phyloP scores from a whole-genome alignment of 352 stramenopile species.

The Phytophthora cactorum region DNA sequence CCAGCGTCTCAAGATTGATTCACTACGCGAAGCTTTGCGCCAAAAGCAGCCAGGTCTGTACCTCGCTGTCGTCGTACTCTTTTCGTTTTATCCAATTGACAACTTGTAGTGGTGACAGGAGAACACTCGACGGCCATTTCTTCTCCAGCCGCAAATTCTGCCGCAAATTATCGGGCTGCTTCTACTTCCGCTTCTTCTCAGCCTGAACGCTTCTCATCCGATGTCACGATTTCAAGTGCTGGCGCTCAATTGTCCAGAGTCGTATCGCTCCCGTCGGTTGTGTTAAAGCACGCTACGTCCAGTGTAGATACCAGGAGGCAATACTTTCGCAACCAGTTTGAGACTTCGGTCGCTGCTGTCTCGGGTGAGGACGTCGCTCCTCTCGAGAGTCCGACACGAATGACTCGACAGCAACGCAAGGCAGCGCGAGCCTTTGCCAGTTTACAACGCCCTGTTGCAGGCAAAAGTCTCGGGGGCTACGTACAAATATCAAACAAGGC shows the following conservation, averaged over 20 bases:
- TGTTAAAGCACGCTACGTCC: slow-evolving; percentile 24
- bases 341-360: slow-evolving; percentile 5
- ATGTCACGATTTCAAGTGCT: background rate
- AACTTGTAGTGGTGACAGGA: background rate
- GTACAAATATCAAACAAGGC: slow-evolving; percentile 13
- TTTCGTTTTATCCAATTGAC: slow-evolving; percentile 1
- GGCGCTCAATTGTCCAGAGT: background rate
- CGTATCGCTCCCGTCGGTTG: slow-evolving; percentile 30
- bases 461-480: slow-evolving; percentile 32
- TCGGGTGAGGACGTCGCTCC: slow-evolving; percentile 10
- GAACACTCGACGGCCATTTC: slow-evolving; percentile 1
- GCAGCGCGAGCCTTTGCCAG: slow-evolving; percentile 39
- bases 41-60: slow-evolving; percentile 32
- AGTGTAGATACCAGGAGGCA: slow-evolving; percentile 18
- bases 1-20: slow-evolving; percentile 44
- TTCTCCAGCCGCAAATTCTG: background rate
- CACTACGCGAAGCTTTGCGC: slow-evolving; percentile 29
- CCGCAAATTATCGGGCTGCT: background rate
- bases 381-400: slow-evolving; percentile 14
- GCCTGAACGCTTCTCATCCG: background rate
- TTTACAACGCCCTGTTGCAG: slow-evolving; percentile 39
- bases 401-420: slow-evolving; percentile 42
- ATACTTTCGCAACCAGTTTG: slow-evolving; percentile 12
- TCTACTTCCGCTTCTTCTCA: background rate
- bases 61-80: background rate